These are phyloP conservation scores for Stagonosporopsis vannaccii DNA, from an alignment of 2,329 filamentous ascomycete species.

Conservation along the genomic window DNA sequence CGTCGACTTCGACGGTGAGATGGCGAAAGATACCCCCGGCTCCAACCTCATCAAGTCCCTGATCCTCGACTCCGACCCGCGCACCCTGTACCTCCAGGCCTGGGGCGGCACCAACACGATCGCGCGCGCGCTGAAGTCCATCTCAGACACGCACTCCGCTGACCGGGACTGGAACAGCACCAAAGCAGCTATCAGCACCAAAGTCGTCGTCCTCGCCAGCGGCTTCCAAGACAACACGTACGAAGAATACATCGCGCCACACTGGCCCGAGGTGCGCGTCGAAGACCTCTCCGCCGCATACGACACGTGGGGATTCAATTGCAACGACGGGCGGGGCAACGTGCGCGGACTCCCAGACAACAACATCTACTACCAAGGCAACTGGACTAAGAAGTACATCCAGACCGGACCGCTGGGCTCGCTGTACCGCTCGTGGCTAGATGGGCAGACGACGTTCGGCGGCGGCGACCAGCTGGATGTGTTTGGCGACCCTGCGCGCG, in stretches of 20 bases:
- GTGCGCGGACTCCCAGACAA: constrained; percentile 14
- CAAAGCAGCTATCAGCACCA: constrained; percentile 8
- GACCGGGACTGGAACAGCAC: neutral
- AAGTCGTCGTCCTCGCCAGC: constrained; percentile 21
- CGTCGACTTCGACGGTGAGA: constrained; percentile 21
- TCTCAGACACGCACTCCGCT: constrained; percentile 3
- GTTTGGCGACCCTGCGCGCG: constrained; percentile 52
- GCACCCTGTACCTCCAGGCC: constrained; percentile 19
- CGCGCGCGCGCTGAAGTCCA: constrained; percentile 19
- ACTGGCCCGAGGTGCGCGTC: constrained; percentile 17
- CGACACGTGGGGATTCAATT: constrained; percentile 22
- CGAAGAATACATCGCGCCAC: constrained; percentile 12
- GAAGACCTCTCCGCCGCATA: constrained; percentile 15
- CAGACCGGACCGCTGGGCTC: constrained; percentile 54
- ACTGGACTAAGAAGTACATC: constrained; percentile 59
- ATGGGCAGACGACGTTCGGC: constrained; percentile 55
- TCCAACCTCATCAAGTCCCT: constrained; percentile 17
- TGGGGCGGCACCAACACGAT: constrained; percentile 25
- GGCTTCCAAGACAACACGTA: constrained; percentile 22
- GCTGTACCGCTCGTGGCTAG: constrained; percentile 52
- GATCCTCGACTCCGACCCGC: constrained; percentile 17
- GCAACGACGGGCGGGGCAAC: constrained; percentile 18
- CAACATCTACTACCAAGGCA: constrained; percentile 22
- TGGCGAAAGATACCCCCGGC: constrained; percentile 19
- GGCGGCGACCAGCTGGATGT: constrained; percentile 35